These are phyloP conservation scores for Saccharomycopsis javanensis DNA, from an alignment of 805 yeast genomes.

Conservation along the genomic window DNA sequence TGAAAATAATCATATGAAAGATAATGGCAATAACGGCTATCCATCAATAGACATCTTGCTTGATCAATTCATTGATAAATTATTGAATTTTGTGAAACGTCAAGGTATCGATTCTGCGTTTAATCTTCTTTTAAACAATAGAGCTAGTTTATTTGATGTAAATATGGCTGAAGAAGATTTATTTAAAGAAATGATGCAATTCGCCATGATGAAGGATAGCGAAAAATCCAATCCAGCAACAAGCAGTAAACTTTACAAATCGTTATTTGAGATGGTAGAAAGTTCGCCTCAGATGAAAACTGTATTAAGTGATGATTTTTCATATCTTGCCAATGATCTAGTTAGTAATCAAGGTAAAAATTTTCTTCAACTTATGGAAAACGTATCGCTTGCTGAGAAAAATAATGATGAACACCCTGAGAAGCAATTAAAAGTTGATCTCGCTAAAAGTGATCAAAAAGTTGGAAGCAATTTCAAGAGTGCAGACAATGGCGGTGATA, in stretches of 20 bases:
- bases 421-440: too few species aligned
- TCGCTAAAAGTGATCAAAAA: too few species aligned
- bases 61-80: neutral
- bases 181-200: constrained; percentile 1
- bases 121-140: neutral
- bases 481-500: too few species aligned
- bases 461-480: too few species aligned
- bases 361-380: constrained; percentile 59
- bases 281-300: neutral
- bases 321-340: constrained; percentile 56
- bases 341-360: constrained; percentile 54
- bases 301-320: constrained; percentile 16
- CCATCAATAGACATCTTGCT: neutral
- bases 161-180: constrained; percentile 1
- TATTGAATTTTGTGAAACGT: neutral
- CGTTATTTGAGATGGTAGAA: neutral
- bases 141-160: neutral
- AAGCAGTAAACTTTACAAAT: neutral
- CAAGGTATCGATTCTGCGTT: neutral
- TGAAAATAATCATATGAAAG: neutral
- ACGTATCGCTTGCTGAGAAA: constrained; percentile 24
- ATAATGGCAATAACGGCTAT: neutral
- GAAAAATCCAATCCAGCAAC: constrained; percentile 2
- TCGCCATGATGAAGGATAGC: constrained; percentile 2
- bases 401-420: neutral